Base-by-base conservation (phyloP, 2,329 filamentous ascomycete genomes). In the Ciborinia camelliae region DNA sequence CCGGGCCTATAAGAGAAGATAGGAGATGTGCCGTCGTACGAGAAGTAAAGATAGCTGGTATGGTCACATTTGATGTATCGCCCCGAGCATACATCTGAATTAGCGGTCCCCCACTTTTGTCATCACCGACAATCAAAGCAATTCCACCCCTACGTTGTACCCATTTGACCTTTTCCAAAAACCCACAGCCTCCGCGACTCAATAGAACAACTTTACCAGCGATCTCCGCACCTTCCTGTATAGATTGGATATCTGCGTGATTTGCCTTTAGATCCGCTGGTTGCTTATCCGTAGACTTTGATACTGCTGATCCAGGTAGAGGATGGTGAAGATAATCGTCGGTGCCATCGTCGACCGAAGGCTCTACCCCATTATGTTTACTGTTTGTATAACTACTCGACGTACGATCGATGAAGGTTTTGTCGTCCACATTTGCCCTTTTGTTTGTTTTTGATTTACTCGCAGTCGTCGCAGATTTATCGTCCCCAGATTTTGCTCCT, bases 31-130 rank as follows among this genome's bases (percentile, higher is more conserved):
- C 95, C 0, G 94, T 98, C 0, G 92, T 98, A 71, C 95, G 87
- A 0, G 94, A 96, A 0, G 95, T 98, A 77, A 99, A 99, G 12
- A 98, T 83, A 0, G 95, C 91, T 1, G 95, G 93, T 62, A 99
- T 97, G 0, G 92, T 92, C 69, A 98, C 86, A 73, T 97, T 97
- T 41, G 93, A 96, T 4, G 94, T 97, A 74, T 98, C 93, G 45
- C 94, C 95, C 73, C 91, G 87, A n/a, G 95, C 95, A 76, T 97
- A 98, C 95, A 99, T 99, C 71, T 96, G 95, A 59, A 98, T 91
- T 67, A 99, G 80, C 43, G 90, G 90, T 4, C 92, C 93, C 52
- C 94, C 94, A 67, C 91, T 90, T 65, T 91, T 89, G 76, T 97
- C 90, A 76, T 99, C 95, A 32, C 95, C 95, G 3, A 99, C 93